Evolutionary conservation across 257 asterid species (phyloP).

Genomic region (Petunia secreta): DNA sequence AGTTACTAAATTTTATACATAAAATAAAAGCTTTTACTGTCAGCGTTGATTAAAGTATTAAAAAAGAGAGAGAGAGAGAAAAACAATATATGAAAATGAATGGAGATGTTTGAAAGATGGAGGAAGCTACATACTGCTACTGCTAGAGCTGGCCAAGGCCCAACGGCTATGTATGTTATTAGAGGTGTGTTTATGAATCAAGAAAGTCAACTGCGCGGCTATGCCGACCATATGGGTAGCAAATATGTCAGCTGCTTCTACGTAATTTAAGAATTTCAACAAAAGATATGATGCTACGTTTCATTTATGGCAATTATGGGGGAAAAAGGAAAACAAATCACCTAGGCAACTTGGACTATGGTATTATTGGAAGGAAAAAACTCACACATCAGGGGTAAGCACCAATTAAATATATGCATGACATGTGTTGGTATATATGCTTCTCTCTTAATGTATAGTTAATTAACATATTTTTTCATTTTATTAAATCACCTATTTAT

Average conservation of each 20-base stretch:
- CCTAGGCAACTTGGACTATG: neutral
- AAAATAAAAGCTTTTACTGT: too few species aligned
- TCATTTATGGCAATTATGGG: neutral
- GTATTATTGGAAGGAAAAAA: too few species aligned
- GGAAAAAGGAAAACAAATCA: neutral
- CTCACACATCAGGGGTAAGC: too few species aligned
- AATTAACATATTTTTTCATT: too few species aligned
- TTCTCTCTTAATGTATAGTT: too few species aligned
- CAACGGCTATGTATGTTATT: neutral
- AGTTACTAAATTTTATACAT: too few species aligned
- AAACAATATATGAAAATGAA: neutral
- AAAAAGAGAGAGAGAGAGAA: neutral
- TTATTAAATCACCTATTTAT: too few species aligned
- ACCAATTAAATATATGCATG: too few species aligned
- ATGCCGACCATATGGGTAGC: neutral
- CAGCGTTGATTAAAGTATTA: neutral
- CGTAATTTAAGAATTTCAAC: neutral
- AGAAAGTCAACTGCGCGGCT: neutral
- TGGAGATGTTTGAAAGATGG: neutral
- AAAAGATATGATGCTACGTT: neutral
- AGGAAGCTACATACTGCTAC: neutral
- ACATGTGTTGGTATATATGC: too few species aligned
- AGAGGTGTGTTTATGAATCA: neutral
- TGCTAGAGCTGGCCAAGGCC: neutral
- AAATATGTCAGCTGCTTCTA: neutral